Conservation (phyloP, 345 rosid species). For the Limnanthes douglasii region DNA sequence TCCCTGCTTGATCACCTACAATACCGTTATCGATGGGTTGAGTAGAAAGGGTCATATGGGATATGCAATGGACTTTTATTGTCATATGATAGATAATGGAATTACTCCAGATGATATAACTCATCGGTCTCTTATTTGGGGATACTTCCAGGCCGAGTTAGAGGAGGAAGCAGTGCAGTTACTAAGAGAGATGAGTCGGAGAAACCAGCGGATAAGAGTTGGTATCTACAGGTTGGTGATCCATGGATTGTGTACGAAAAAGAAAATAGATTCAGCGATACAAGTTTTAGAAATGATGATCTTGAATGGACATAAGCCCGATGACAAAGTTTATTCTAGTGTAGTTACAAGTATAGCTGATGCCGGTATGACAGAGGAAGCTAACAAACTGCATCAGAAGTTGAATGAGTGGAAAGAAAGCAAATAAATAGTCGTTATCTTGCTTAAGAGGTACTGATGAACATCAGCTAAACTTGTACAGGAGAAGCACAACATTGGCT, state of each 20-base stretch:
- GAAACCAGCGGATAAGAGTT: conserved; percentile 25
- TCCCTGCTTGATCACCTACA: conserved; percentile 61
- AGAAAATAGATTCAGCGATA: conserved; percentile 49
- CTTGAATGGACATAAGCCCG: conserved; percentile 31
- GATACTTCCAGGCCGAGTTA: conserved; percentile 32
- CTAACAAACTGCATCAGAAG: conserved; percentile 32
- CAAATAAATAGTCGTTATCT: no score
- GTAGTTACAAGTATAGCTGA: conserved; percentile 33
- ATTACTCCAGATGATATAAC: conserved; percentile 65
- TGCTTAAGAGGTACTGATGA: no score
- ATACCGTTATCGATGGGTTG: conserved; percentile 57
- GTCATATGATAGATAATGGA: conserved; percentile 36
- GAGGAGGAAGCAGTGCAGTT: conserved; percentile 44
- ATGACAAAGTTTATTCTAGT: conserved; percentile 21
- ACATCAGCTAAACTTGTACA: no score
- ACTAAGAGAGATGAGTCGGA: conserved; percentile 36
- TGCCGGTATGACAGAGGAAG: conserved; percentile 51
- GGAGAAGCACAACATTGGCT: no score
- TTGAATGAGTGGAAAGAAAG: conserved; percentile 30
- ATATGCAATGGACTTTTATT: conserved; percentile 34
- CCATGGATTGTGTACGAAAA: conserved; percentile 34
- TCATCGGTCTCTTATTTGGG: conserved; percentile 53
- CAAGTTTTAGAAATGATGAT: conserved; percentile 61
- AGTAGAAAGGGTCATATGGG: conserved; percentile 35
- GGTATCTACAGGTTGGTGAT: conserved; percentile 41